These are phyloP conservation scores for Eucalyptus pumila DNA, from an alignment of 345 rosid species.

Conservation along the genomic window DNA sequence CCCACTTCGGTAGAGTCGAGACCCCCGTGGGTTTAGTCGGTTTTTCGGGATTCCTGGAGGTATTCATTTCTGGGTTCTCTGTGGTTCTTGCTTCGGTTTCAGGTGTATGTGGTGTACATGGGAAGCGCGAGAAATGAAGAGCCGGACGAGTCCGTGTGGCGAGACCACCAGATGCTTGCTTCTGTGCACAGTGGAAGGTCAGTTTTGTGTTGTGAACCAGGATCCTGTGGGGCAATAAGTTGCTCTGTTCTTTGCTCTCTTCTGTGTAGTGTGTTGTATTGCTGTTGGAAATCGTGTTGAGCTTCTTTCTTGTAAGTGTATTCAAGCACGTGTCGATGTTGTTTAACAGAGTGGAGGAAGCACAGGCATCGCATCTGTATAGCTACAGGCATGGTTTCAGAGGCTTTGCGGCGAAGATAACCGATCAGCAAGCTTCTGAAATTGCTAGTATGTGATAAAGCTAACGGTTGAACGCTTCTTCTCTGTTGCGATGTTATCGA, in stretches of 20 bases:
- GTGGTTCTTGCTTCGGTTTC: neutral
- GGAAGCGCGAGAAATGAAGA: conserved; percentile 14
- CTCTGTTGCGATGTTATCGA: neutral
- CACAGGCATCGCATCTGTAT: conserved; percentile 26
- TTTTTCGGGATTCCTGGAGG: neutral
- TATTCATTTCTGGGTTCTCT: neutral
- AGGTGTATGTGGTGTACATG: conserved; percentile 40
- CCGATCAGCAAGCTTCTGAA: conserved; percentile 24
- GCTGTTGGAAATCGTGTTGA: neutral
- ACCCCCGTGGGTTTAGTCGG: neutral
- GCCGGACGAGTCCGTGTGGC: conserved; percentile 5
- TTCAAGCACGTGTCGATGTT: neutral
- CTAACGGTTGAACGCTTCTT: neutral
- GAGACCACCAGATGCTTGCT: conserved; percentile 25
- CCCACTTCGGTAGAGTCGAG: neutral
- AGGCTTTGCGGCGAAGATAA: conserved; percentile 41
- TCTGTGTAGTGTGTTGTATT: neutral
- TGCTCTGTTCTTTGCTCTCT: neutral
- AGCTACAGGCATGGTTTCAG: conserved; percentile 30
- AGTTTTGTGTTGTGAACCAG: neutral
- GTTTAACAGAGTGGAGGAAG: conserved; percentile 20
- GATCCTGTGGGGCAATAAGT: neutral
- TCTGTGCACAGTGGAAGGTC: conserved; percentile 36
- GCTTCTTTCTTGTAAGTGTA: neutral
- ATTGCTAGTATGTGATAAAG: conserved; percentile 14